phyloP scores from a whole-genome alignment of 1,139 yeast species.

The Yamadazyma triangularis region DNA sequence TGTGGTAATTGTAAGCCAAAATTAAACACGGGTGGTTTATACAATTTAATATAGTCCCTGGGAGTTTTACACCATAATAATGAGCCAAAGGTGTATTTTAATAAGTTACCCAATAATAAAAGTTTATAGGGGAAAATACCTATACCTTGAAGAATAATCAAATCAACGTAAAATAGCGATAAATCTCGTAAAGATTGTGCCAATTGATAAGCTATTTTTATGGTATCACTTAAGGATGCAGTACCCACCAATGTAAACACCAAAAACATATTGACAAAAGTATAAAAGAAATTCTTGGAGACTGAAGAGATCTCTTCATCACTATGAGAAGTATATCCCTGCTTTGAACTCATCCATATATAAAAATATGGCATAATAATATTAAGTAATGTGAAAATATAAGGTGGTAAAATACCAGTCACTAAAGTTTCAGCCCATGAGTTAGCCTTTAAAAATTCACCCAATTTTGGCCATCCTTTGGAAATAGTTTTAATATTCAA shows the following conservation, averaged over 20 bases:
- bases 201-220: constrained; percentile 72
- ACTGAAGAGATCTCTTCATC: constrained; percentile 78
- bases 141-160: constrained; percentile 69
- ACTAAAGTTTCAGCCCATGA: constrained; percentile 59
- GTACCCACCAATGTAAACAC: constrained; percentile 83
- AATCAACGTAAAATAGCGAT: constrained; percentile 76
- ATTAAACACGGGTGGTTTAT: constrained; percentile 61
- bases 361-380: constrained; percentile 72
- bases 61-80: constrained; percentile 53
- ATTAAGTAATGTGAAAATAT: constrained; percentile 70
- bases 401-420: constrained; percentile 76
- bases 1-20: constrained; percentile 65
- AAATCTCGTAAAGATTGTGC: constrained; percentile 68
- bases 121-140: constrained; percentile 81
- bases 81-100: constrained; percentile 53
- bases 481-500: constrained; percentile 65
- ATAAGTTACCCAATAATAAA: constrained; percentile 60
- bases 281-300: constrained; percentile 77
- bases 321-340: constrained; percentile 75
- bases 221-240: constrained; percentile 60
- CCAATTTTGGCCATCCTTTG: constrained; percentile 70
- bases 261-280: constrained; percentile 78
- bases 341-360: constrained; percentile 61
- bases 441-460: constrained; percentile 53
- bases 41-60: constrained; percentile 41